phyloP scores from a whole-genome alignment of 1,284 basidiomycete species.

The Microbotryum silenes-acaulis region DNA sequence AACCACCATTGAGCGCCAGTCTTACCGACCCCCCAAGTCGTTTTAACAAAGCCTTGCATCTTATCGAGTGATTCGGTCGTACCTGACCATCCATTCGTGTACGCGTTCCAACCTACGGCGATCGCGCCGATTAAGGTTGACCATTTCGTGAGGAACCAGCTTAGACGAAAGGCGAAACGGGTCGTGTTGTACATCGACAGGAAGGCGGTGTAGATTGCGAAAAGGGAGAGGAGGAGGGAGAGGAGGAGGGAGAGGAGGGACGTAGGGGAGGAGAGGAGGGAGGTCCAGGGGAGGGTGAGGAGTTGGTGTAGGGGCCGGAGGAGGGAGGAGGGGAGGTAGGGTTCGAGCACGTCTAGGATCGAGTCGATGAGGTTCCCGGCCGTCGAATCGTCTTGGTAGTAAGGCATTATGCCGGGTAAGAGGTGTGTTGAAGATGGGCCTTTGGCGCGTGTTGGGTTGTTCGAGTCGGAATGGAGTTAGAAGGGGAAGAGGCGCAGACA shows the following conservation, averaged over 20 bases:
- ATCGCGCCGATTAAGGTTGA: slow-evolving; percentile 52
- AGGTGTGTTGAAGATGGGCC: too few species aligned
- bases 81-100: slow-evolving; percentile 10
- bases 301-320: slow-evolving; percentile 10
- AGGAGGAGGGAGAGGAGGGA: slow-evolving; percentile 53
- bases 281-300: slow-evolving; percentile 3
- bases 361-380: too few species aligned
- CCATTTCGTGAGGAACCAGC: slow-evolving; percentile 65
- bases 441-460: too few species aligned
- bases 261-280: slow-evolving; percentile 8
- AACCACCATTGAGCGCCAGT: slow-evolving; percentile 14
- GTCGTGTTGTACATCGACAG: slow-evolving; percentile 64
- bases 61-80: slow-evolving; percentile 6
- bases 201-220: slow-evolving; percentile 63
- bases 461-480: too few species aligned
- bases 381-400: too few species aligned
- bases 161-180: slow-evolving; percentile 58
- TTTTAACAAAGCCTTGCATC: neutral
- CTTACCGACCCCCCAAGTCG: slow-evolving; percentile 11
- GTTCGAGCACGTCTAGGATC: neutral
- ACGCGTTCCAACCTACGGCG: slow-evolving; percentile 22
- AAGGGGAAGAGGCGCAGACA: too few species aligned
- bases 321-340: slow-evolving; percentile 13
- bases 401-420: too few species aligned
- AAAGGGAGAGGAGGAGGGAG: slow-evolving; percentile 51